Evolutionary conservation across 352 stramenopile genomes (phyloP).

Genomic region (Phytophthora hybrid): DNA sequence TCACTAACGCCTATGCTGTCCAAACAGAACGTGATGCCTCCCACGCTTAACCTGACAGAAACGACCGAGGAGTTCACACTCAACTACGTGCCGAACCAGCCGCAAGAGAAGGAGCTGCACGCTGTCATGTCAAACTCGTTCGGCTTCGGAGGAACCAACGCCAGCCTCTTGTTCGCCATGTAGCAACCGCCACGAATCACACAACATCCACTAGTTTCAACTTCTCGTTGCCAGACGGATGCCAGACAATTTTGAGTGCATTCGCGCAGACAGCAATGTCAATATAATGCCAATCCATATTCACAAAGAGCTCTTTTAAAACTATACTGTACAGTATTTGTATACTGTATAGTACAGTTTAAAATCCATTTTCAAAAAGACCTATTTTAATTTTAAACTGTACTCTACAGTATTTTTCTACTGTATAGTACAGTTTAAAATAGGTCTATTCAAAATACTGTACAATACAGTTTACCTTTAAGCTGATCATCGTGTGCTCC

Average conservation of each 20-base stretch:
- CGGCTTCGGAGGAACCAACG: conserved; percentile 97
- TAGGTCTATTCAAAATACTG: too few relatives aligned
- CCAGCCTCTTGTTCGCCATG: conserved; percentile 74
- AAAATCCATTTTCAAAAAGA: too few relatives aligned
- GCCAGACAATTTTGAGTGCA: neutral
- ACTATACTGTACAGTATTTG: neutral
- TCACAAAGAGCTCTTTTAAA: neutral
- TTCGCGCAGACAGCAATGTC: neutral
- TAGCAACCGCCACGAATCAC: conserved; percentile 7
- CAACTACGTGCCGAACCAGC: conserved; percentile 72
- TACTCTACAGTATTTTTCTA: too few relatives aligned
- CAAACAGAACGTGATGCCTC: conserved; percentile 82
- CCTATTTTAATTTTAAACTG: too few relatives aligned
- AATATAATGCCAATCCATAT: neutral
- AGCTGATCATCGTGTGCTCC: conserved; percentile 6
- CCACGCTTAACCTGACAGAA: conserved; percentile 94
- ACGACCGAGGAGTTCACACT: conserved; percentile 77
- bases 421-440: too few relatives aligned
- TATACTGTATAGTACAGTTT: too few relatives aligned
- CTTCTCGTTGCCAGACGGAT: neutral
- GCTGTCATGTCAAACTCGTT: conserved; percentile 95
- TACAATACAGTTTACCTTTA: neutral
- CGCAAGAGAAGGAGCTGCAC: conserved; percentile 70
- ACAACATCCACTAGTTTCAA: neutral
- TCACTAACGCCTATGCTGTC: neutral